These are phyloP conservation scores for Lepidium campestre DNA, from an alignment of 441 rosid species.

Conservation along the genomic window DNA sequence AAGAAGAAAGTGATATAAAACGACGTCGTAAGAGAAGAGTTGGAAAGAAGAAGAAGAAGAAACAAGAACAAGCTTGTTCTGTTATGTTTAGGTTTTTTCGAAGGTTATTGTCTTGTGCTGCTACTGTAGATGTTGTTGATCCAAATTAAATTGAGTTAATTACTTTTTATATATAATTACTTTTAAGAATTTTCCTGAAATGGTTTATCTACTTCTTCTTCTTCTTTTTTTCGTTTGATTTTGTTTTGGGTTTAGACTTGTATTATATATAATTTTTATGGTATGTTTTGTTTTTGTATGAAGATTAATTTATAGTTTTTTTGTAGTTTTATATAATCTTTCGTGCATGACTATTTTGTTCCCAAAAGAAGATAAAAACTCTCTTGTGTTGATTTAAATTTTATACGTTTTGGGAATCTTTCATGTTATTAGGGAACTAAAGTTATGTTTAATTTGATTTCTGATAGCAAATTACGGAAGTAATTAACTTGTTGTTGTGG, in stretches of 20 bases:
- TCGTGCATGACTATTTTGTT: not conserved
- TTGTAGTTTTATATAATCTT: not conserved
- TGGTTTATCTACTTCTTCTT: not conserved
- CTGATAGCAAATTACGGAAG: not conserved
- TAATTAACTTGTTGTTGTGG: not conserved
- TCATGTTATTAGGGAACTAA: not conserved
- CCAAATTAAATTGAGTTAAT: slow-evolving; percentile 6
- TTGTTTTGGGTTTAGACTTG: slow-evolving; percentile 10
- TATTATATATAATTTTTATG: not conserved
- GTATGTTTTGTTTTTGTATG: not conserved
- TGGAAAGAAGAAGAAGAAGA: slow-evolving; percentile 43
- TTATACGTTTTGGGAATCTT: not conserved
- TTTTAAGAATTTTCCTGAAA: not conserved
- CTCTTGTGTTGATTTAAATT: not conserved
- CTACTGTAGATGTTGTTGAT: slow-evolving; percentile 70
- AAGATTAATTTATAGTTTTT: not conserved
- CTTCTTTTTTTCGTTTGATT: not conserved
- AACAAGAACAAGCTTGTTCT: slow-evolving; percentile 41
- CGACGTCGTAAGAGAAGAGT: slow-evolving; percentile 38
- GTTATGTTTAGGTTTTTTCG: slow-evolving; percentile 59
- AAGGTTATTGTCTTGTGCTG: slow-evolving; percentile 65
- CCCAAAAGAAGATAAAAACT: not conserved
- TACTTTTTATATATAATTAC: not conserved
- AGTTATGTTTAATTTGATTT: not conserved
- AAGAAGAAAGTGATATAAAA: slow-evolving; percentile 25